Conservation (phyloP, 495 filamentous ascomycete genomes). For the Talaromyces liani region DNA sequence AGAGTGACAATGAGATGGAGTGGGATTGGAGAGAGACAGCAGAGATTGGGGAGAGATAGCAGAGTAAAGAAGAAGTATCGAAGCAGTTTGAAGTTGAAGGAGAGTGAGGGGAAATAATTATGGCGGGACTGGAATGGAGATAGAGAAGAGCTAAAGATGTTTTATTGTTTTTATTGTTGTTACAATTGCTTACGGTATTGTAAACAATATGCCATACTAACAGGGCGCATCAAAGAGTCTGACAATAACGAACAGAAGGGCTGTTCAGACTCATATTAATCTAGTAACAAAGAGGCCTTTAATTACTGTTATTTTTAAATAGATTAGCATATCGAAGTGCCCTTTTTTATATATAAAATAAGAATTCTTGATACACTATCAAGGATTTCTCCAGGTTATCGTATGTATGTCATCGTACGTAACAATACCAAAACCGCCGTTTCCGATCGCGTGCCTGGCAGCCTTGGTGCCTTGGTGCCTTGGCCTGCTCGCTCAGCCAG, state of each 20-base stretch:
- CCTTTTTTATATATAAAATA: too few species aligned
- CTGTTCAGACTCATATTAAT: background rate
- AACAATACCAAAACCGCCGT: background rate
- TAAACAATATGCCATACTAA: background rate
- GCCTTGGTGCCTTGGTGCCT: background rate
- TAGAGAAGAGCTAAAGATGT: background rate
- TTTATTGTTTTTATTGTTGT: background rate
- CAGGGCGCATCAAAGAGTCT: background rate
- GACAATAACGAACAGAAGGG: too few species aligned
- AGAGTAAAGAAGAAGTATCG: background rate
- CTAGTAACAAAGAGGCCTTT: background rate
- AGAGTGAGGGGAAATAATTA: background rate
- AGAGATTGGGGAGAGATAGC: background rate
- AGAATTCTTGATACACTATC: too few species aligned
- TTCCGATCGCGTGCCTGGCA: background rate
- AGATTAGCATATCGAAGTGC: too few species aligned
- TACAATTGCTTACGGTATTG: background rate
- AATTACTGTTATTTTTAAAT: too few species aligned
- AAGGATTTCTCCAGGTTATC: background rate
- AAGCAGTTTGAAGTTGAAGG: background rate
- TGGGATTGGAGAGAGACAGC: background rate
- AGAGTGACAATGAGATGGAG: background rate
- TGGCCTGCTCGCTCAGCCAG: background rate
- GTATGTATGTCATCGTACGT: background rate
- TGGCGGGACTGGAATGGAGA: constrained; percentile 1